Evolutionary conservation across 371 early-diverging fungal species (phyloP).

Genomic region (Phascolomyces articulosus): DNA sequence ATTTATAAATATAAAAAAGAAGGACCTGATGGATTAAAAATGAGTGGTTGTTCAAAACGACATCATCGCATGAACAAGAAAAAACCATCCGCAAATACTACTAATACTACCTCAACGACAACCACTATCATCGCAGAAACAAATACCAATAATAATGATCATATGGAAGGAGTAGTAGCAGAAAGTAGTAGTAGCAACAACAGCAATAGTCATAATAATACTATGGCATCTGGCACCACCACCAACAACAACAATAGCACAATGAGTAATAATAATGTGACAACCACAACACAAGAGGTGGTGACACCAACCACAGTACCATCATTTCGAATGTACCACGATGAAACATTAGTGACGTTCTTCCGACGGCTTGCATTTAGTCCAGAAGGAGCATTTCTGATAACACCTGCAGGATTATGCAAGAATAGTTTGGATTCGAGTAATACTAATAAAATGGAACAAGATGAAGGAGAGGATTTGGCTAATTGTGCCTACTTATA

Average conservation of each 20-base stretch:
- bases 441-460: background rate
- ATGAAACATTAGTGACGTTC: constrained; percentile 90
- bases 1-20: constrained; percentile 37
- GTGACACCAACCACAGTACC: background rate
- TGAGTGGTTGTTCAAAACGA: constrained; percentile 27
- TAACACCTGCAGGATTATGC: constrained; percentile 84
- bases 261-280: no score
- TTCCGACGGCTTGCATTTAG: constrained; percentile 90
- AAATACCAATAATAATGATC: no score
- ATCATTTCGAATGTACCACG: constrained; percentile 72
- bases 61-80: constrained; percentile 23
- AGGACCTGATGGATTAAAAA: constrained; percentile 21
- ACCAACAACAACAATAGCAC: background rate
- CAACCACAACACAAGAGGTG: background rate
- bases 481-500: constrained; percentile 44
- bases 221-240: background rate
- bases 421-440: constrained; percentile 17
- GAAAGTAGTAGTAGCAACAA: constrained; percentile 4
- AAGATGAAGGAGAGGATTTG: constrained; percentile 28
- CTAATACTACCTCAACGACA: constrained; percentile 5
- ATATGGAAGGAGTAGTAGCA: no score
- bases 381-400: constrained; percentile 87
- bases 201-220: no score
- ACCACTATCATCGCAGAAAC: no score
- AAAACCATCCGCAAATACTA: constrained; percentile 15